Evolutionary conservation across 805 yeast genomes (phyloP).

Genomic region (Limtongia smithiae): DNA sequence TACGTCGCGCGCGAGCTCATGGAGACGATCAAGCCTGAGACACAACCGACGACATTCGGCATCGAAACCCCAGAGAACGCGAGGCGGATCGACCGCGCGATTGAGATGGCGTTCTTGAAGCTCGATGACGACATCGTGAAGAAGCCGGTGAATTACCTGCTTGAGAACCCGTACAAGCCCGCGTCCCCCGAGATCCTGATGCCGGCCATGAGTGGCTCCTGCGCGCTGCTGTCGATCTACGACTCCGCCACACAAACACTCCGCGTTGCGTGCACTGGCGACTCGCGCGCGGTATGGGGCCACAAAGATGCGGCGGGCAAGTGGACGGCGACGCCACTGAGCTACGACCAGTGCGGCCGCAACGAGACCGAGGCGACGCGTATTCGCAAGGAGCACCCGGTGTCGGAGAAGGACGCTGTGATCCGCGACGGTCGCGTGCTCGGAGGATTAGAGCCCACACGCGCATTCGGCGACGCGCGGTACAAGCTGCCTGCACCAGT

Average conservation of each 20-base stretch:
- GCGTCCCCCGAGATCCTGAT: constrained; percentile 68
- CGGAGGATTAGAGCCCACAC: constrained; percentile 89
- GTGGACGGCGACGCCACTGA: constrained; percentile 85
- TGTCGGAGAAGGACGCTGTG: constrained; percentile 70
- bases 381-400: constrained; percentile 83
- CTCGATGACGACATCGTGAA: constrained; percentile 84
- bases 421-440: constrained; percentile 83
- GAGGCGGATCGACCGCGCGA: constrained; percentile 65
- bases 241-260: constrained; percentile 69
- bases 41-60: constrained; percentile 32
- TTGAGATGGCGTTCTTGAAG: constrained; percentile 72
- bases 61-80: constrained; percentile 41
- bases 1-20: constrained; percentile 76
- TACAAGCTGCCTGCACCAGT: constrained; percentile 76
- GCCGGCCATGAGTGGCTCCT: constrained; percentile 94
- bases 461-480: constrained; percentile 97
- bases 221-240: constrained; percentile 83
- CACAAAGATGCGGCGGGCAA: constrained; percentile 48
- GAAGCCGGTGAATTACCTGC: constrained; percentile 63
- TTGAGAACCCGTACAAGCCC: constrained; percentile 60
- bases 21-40: constrained; percentile 46
- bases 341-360: constrained; percentile 92
- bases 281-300: constrained; percentile 87
- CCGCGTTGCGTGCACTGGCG: constrained; percentile 94
- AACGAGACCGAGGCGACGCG: constrained; percentile 83